Percentiles rank a stretch among this genome's conserved stretches.
These are phyloP conservation scores for Zymoseptoria crescenta DNA, from an alignment of 2,329 filamentous ascomycete genomes.

Conservation along the genomic window DNA sequence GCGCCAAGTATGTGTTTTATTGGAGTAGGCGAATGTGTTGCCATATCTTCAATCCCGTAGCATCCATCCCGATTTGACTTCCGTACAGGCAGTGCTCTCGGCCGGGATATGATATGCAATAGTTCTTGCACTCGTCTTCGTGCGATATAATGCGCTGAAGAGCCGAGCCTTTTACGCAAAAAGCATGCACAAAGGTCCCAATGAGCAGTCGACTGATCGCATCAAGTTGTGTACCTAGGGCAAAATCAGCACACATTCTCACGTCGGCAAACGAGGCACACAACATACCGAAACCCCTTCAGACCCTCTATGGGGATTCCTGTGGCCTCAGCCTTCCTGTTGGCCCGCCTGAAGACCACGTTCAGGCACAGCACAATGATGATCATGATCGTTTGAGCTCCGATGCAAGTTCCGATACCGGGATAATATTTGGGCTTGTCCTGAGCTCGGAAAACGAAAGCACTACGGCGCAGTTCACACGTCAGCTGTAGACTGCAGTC, in stretches of 20 bases:
- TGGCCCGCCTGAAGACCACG: conserved; percentile 13
- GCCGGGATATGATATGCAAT: too few relatives aligned
- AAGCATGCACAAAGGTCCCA: not conserved
- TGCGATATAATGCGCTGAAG: too few relatives aligned
- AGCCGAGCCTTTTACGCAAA: not conserved
- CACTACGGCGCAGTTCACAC: conserved; percentile 52
- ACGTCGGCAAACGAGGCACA: not conserved
- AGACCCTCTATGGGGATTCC: conserved; percentile 16
- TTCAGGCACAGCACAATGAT: conserved; percentile 11
- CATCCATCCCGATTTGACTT: too few relatives aligned
- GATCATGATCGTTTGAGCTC: conserved; percentile 10
- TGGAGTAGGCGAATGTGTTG: too few relatives aligned
- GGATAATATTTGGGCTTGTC: conserved; percentile 15
- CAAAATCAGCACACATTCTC: not conserved
- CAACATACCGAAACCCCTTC: conserved; percentile 15
- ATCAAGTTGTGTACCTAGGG: not conserved
- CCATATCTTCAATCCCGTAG: too few relatives aligned
- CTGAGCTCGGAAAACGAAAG: conserved; percentile 13
- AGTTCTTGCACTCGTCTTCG: too few relatives aligned
- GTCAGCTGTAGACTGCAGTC: conserved; percentile 31
- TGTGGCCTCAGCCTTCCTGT: conserved; percentile 16
- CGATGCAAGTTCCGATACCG: conserved; percentile 14
- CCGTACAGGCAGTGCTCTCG: too few relatives aligned
- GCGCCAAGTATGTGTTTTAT: too few relatives aligned
- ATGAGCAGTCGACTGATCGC: not conserved